Base-by-base conservation (phyloP, 202 grass and related monocot genomes). In the Panicum hallii region DNA sequence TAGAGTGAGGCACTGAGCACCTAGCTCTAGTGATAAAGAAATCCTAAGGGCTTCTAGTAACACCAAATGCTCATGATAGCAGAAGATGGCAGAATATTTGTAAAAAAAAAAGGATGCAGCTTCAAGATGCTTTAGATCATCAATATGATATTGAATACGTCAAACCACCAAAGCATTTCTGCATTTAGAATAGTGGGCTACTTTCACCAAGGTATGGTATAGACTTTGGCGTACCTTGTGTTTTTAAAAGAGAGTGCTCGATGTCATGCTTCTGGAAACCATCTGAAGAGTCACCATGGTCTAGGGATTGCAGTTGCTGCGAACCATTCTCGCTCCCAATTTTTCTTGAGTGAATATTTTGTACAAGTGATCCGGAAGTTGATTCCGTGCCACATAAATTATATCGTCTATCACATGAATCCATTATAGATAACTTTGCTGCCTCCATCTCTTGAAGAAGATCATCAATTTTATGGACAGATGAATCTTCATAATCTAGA, bases 391-490 rank as follows among this genome's bases (percentile, higher is more conserved):
- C 84, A 75, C 80, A 83, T 44, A 88, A 89, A 83, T 84, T 87
- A 60, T 75, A 83, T 77, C 46, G 80, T 41, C 53, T 83, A 32
- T 77, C 85, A 68, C 64, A 86, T 28, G 89, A 84, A 84, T 85
- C 90, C 26, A 85, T 80, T 2, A 88, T 67, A 84, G 71, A 91
- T 12, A 85, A 78, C 64, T 88, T 81, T 44, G 78, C 66, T 28
- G 42, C 70, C 81, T 93, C 86, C 82, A 92, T 85, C 81, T 90
- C 90, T 89, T 91, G 87, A 79, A 97, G 88, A 89, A 91, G 79
- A 86, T 84, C 88, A 56, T 90, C 90, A 90, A 90, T 87, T 81
- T 82, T 89, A 72, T 81, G 86, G 83, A 75, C 80, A 84, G 67
- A 38, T 3, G 17, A 53, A 86, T 86, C 87, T 79, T 93, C 82